phyloP scores from a whole-genome alignment of 345 rosid species.

The Pistacia vera region DNA sequence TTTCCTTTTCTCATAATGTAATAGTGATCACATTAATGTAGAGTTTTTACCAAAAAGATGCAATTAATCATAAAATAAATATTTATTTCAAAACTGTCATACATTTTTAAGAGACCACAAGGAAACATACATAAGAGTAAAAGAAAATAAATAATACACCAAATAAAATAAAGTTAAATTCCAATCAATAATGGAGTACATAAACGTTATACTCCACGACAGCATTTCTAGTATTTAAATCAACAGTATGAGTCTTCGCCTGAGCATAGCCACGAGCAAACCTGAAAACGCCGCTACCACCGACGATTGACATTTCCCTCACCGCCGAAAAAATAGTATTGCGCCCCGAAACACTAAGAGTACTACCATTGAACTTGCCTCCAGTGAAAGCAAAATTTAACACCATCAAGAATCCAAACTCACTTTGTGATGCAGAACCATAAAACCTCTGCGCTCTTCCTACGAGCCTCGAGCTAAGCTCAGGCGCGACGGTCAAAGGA shows the following conservation, averaged over 20 bases:
- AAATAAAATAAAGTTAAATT: too few species aligned
- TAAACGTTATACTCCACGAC: slow-evolving; percentile 45
- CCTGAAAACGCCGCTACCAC: slow-evolving; percentile 64
- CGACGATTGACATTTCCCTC: slow-evolving; percentile 60
- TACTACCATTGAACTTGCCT: slow-evolving; percentile 66
- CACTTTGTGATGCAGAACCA: slow-evolving; percentile 31
- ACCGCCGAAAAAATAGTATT: slow-evolving; percentile 32
- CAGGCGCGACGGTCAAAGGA: slow-evolving; percentile 48
- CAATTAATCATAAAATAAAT: too few species aligned
- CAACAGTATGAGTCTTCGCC: slow-evolving; percentile 35
- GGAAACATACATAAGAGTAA: too few species aligned
- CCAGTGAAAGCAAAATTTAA: slow-evolving; percentile 49
- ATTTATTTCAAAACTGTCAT: too few species aligned
- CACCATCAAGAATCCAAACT: slow-evolving; percentile 41
- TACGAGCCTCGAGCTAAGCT: slow-evolving; percentile 40
- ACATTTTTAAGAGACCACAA: too few species aligned
- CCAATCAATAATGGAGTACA: slow-evolving; percentile 35
- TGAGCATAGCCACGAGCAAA: slow-evolving; percentile 57
- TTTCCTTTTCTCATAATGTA: too few species aligned
- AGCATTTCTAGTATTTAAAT: slow-evolving; percentile 29
- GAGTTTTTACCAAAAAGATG: too few species aligned
- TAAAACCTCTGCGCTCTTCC: slow-evolving; percentile 63
- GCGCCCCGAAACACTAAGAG: slow-evolving; percentile 45
- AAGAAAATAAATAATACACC: too few species aligned
- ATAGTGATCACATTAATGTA: too few species aligned